These are phyloP conservation scores for Leccinum fuscescens DNA, from an alignment of 1,284 basidiomycete species.

Conservation along the genomic window DNA sequence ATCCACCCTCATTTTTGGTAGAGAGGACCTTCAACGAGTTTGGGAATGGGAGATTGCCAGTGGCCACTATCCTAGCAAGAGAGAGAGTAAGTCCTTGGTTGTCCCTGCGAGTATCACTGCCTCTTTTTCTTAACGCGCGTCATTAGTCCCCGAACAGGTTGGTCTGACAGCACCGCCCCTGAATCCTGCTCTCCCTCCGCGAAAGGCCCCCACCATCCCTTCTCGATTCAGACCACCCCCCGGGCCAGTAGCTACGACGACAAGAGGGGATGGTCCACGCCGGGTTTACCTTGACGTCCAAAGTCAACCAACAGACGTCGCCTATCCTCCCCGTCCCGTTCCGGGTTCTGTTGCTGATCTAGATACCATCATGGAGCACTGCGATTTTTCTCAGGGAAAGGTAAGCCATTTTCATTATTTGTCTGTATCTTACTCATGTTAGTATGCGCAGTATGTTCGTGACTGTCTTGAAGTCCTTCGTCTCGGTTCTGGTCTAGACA, in stretches of 20 bases:
- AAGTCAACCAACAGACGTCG: conserved; percentile 51
- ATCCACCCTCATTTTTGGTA: conserved; percentile 73
- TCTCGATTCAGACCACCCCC: conserved; percentile 45
- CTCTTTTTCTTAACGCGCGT: conserved; percentile 2
- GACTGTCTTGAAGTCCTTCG: conserved; percentile 76
- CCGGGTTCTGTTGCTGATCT: conserved; percentile 83
- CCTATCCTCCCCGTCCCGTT: conserved; percentile 82
- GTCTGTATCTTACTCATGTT: conserved; percentile 11
- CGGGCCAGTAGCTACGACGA: conserved; percentile 43
- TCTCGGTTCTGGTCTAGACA: conserved; percentile 65
- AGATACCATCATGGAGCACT: conserved; percentile 85
- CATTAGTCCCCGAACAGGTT: conserved; percentile 70
- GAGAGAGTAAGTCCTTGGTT: conserved; percentile 54
- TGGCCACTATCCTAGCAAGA: conserved; percentile 86
- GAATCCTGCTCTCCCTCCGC: conserved; percentile 72
- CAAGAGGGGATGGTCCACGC: conserved; percentile 68
- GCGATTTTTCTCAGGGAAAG: conserved; percentile 81
- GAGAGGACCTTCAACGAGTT: conserved; percentile 79
- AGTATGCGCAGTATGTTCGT: conserved; percentile 60
- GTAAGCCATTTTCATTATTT: conserved; percentile 39
- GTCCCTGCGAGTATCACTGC: not conserved
- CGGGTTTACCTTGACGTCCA: conserved; percentile 76
- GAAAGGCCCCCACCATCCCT: conserved; percentile 41
- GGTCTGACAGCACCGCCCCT: conserved; percentile 53
- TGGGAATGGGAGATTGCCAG: conserved; percentile 93